Evolutionary conservation across 1,284 basidiomycete genomes (phyloP).

Genomic region (Ganoderma multipileum): DNA sequence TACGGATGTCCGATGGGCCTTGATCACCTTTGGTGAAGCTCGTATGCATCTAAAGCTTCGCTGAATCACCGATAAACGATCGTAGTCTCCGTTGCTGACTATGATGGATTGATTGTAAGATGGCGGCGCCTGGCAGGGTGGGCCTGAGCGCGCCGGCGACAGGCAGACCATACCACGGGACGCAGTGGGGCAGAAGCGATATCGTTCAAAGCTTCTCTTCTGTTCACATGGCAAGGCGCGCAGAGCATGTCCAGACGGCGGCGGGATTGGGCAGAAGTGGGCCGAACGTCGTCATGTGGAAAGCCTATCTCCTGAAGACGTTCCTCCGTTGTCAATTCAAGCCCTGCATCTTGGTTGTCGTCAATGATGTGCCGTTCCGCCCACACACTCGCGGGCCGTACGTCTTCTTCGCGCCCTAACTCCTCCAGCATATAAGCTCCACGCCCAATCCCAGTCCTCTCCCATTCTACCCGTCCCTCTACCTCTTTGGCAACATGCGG

Average conservation of each 20-base stretch:
- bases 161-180: background rate
- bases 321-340: constrained; percentile 23
- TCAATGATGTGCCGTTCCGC: constrained; percentile 20
- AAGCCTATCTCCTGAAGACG: constrained; percentile 14
- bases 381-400: constrained; percentile 18
- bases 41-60: background rate
- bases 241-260: background rate
- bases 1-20: background rate
- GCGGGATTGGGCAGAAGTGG: background rate
- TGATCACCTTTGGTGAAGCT: background rate
- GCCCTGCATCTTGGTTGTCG: constrained; percentile 15
- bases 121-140: background rate
- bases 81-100: background rate
- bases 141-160: background rate
- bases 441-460: background rate
- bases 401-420: background rate
- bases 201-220: background rate
- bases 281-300: constrained; percentile 24
- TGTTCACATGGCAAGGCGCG: constrained; percentile 1
- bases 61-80: background rate
- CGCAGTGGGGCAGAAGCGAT: background rate
- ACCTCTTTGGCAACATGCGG: constrained; percentile 34
- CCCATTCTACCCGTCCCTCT: background rate
- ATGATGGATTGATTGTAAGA: background rate
- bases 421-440: constrained; percentile 18